Evolutionary conservation across 805 yeast genomes (phyloP).

Genomic region (Kodamaea sagamina): DNA sequence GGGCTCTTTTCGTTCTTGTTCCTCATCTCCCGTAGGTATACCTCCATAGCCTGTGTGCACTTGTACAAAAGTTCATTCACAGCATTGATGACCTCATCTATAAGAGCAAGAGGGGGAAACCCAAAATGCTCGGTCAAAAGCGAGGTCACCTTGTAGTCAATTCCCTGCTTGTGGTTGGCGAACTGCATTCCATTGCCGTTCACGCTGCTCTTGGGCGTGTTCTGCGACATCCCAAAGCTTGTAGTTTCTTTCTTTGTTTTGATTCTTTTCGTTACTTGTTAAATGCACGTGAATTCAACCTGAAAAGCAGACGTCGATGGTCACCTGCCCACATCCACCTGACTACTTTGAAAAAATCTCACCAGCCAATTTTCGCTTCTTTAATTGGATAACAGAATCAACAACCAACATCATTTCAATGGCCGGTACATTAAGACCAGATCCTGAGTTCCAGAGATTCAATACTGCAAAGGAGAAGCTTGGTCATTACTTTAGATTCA

Average conservation of each 20-base stretch:
- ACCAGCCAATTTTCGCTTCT: neutral
- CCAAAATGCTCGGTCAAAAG: constrained; percentile 84
- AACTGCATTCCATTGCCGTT: neutral
- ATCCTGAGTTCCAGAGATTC: constrained; percentile 43
- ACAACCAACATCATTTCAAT: constrained; percentile 19
- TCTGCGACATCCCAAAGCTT: constrained; percentile 1
- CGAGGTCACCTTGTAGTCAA: constrained; percentile 34
- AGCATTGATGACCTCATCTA: constrained; percentile 86
- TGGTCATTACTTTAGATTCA: constrained; percentile 46
- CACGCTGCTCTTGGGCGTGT: neutral
- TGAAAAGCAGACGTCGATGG: neutral
- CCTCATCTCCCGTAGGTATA: constrained; percentile 44
- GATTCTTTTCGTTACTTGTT: neutral
- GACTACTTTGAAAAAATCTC: neutral
- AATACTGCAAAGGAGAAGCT: constrained; percentile 43
- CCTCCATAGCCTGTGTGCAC: constrained; percentile 77
- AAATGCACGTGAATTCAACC: neutral
- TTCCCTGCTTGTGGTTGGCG: constrained; percentile 1
- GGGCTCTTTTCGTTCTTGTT: constrained; percentile 21
- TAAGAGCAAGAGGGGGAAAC: constrained; percentile 75
- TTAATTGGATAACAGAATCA: constrained; percentile 4
- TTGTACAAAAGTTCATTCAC: constrained; percentile 82
- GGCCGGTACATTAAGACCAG: constrained; percentile 49
- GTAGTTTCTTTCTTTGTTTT: neutral
- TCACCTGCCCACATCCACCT: neutral